phyloP scores from a whole-genome alignment of 139 green algal genomes.

The Spirogloea muscicola region DNA sequence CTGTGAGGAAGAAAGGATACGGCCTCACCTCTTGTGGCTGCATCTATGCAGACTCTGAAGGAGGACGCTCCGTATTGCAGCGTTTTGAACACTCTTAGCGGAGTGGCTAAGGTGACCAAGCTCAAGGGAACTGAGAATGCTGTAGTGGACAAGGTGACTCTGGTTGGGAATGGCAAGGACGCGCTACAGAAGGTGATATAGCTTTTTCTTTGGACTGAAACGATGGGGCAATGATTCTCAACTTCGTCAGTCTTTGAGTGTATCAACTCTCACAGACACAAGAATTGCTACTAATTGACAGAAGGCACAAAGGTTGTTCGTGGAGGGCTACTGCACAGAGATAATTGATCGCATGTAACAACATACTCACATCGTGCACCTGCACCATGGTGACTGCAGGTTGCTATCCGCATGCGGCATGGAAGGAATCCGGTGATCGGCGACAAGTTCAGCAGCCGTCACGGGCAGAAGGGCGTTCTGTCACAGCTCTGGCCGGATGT shows the following conservation, averaged over 20 bases:
- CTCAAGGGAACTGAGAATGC: conserved; percentile 90
- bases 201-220: no score
- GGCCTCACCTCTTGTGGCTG: no score
- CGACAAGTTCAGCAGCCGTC: conserved; percentile 94
- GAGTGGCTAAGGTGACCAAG: conserved; percentile 44
- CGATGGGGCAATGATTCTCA: no score
- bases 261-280: no score
- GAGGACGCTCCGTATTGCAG: conserved; percentile 60
- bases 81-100: conserved; percentile 56
- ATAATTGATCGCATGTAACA: no score
- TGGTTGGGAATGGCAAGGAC: conserved; percentile 44
- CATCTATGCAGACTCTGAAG: conserved; percentile 15
- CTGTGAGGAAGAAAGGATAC: no score
- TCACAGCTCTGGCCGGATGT: conserved; percentile 85
- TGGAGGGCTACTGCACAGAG: no score
- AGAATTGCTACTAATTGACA: no score
- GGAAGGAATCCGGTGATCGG: conserved; percentile 49
- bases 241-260: no score
- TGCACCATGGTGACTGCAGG: neutral
- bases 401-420: conserved; percentile 10
- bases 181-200: conserved; percentile 57
- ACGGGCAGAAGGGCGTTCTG: conserved; percentile 95
- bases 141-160: conserved; percentile 69
- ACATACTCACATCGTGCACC: no score
- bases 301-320: no score